Base-by-base conservation (phyloP, 805 yeast genomes). In the Grigorovia humatica region DNA sequence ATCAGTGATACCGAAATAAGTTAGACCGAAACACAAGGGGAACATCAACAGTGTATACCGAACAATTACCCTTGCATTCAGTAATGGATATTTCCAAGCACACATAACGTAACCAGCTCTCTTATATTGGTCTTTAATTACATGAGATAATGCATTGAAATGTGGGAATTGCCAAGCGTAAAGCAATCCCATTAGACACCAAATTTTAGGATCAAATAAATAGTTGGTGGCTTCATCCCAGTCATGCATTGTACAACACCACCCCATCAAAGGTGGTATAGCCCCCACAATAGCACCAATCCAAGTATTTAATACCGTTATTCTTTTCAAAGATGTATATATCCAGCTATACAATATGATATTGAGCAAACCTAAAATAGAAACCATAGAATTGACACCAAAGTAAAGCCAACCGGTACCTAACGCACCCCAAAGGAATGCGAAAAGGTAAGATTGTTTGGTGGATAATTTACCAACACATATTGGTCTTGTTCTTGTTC, bases 161-260 rank as follows among this genome's bases (percentile, higher is more conserved):
- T 93, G 99, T 2, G 99, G 99, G 68, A 93, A 93, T 68, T 93
- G 99, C 99, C 99, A 93, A 7, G 97, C 96, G 64, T 86, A 93
- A 43, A 93, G 71, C 49, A 93, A 70, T 0, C 85, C 88, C 0
- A 97, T 97, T 23, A 93, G 72, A 63, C 90, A 81, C 98, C 98
- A 91, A 3, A 95, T 95, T 8, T 93, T 97, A 0, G 98, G 96
- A 56, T 88, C 87, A 2, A 76, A 58, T 41, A 90, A 69, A 38
- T 38, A 38, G 3, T 2, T 38, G 12, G 15, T 4, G 4, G 15
- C 15, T 32, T 32, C 38, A 32, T 38, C 9, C 17, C n/a, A 15
- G 13, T 8, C 17, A 38, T 38, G 2, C 85, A 0, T 91, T 9
- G 42, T 9, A 7, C 12, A 13, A 38, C 42, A 38, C 99, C 99